Evolutionary conservation across 306 rosid genomes (phyloP), one percentile per base, ranked within the genome.

Genomic region (Calophaca sinica): DNA sequence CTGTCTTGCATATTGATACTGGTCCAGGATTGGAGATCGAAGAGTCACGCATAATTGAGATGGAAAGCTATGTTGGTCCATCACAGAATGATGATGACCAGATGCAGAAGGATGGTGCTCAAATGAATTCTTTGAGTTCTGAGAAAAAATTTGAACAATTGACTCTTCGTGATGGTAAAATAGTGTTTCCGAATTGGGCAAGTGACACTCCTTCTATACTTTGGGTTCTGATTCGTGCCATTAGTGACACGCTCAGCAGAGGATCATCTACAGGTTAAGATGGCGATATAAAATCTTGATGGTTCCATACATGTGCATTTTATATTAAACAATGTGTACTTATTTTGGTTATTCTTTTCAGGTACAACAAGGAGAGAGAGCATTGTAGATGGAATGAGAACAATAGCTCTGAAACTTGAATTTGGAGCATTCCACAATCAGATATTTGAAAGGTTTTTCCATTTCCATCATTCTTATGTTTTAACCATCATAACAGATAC

Each of bases 181-280:
- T 94, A 72, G 91, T 80, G 82, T 90, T 94, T 85, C 99, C 99
- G n/a, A 85, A 86, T 78, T 94, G 99, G 99, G 98, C 99, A 64
- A 94, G 90, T 85, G 86, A 87, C 70, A 62, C 59, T 62, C 79
- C 89, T 68, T 88, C 99, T 85, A 86, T 87, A 84, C 84, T 94
- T 62, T 94, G 99, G 99, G 90, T 94, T 83, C 91, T 96, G 73
- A 51, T 94, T 69, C 79, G 74, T 76, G 96, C 96, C 73, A 78
- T 81, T 79, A 81, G 89, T 48, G 99, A 92, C 70, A 77, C 80
- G 59, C 96, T 89, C 70, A 87, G 88, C 60, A 89, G 84, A 86
- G 97, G 96, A 78, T 92, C 99, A 48, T 90, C 92, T 79, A 85
- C 96, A 92, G 99, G 99, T 94, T 79, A 83, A 75, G 83, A 79